Conservation (phyloP, 2,329 filamentous ascomycete genomes). For the Acrodontium crateriforme region DNA sequence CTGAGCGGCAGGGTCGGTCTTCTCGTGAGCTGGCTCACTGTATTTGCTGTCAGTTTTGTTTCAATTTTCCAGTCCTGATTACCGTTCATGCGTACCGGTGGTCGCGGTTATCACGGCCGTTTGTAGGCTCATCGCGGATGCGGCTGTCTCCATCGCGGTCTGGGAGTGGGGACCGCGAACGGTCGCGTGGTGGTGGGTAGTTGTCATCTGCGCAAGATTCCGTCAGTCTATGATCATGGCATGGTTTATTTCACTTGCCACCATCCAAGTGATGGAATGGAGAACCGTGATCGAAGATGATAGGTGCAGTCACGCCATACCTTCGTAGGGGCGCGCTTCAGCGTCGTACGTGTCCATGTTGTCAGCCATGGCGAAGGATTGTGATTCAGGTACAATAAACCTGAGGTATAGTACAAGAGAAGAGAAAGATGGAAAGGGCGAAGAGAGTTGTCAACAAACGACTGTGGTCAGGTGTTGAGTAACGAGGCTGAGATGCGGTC, state of each 20-base stretch:
- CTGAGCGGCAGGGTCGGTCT: slow-evolving; percentile 37
- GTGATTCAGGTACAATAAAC: too few relatives aligned
- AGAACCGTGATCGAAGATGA: too few relatives aligned
- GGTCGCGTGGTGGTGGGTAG: slow-evolving; percentile 47
- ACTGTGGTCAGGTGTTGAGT: too few relatives aligned
- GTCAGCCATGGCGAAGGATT: slow-evolving; percentile 24
- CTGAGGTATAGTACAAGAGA: too few relatives aligned
- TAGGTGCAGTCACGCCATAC: too few relatives aligned
- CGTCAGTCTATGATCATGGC: too few relatives aligned
- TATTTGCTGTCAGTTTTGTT: slow-evolving; percentile 7
- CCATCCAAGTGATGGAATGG: too few relatives aligned
- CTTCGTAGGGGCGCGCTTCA: slow-evolving; percentile 52
- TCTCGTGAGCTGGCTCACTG: slow-evolving; percentile 29
- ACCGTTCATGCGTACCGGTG: slow-evolving; percentile 33
- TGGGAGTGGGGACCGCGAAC: slow-evolving; percentile 47
- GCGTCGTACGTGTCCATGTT: slow-evolving; percentile 53
- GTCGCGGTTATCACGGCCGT: slow-evolving; percentile 43
- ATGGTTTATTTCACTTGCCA: too few relatives aligned
- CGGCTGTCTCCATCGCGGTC: slow-evolving; percentile 34
- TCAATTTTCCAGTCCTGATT: slow-evolving; percentile 10
- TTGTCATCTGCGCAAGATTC: slow-evolving; percentile 36
- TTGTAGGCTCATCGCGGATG: slow-evolving; percentile 51
- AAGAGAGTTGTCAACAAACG: too few relatives aligned
- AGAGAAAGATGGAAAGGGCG: too few relatives aligned
- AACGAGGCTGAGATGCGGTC: too few relatives aligned